Evolutionary conservation across 768 basidiomycete species (phyloP).

Genomic region (Tubosaeta sp.): DNA sequence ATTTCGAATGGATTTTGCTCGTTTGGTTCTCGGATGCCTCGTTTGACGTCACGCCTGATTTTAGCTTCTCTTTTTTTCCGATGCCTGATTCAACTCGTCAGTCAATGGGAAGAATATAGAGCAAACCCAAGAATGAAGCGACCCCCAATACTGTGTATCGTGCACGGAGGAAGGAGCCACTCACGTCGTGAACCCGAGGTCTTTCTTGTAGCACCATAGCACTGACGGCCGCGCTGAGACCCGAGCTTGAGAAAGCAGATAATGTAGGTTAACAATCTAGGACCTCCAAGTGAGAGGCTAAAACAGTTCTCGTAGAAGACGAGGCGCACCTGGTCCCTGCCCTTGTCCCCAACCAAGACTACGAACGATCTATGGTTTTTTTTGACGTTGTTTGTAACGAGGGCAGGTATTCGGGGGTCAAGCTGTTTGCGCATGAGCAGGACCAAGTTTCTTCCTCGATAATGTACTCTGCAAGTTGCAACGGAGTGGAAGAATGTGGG

Average conservation of each 20-base stretch:
- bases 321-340: conserved; percentile 73
- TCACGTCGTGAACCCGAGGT: conserved; percentile 91
- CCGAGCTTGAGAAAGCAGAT: conserved; percentile 85
- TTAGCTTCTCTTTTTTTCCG: conserved; percentile 96
- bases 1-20: conserved; percentile 98
- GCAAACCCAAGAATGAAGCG: not conserved
- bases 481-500: too few relatives aligned
- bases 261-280: conserved; percentile 93
- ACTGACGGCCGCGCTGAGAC: conserved; percentile 88
- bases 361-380: conserved; percentile 93
- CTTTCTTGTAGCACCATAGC: conserved; percentile 99
- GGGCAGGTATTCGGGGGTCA: conserved; percentile 87
- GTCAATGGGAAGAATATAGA: not conserved
- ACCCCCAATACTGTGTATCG: not conserved
- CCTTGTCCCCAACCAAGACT: conserved; percentile 92
- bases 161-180: conserved; percentile 21
- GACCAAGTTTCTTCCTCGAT: too few relatives aligned
- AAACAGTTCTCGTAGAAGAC: not conserved
- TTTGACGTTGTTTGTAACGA: conserved; percentile 92
- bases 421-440: conserved; percentile 77
- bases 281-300: not conserved
- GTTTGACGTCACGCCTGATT: conserved; percentile 93
- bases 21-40: conserved; percentile 89
- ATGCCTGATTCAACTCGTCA: conserved; percentile 48
- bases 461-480: too few relatives aligned